phyloP scores from a whole-genome alignment of 805 yeast species.

The Saturnispora sekii region DNA sequence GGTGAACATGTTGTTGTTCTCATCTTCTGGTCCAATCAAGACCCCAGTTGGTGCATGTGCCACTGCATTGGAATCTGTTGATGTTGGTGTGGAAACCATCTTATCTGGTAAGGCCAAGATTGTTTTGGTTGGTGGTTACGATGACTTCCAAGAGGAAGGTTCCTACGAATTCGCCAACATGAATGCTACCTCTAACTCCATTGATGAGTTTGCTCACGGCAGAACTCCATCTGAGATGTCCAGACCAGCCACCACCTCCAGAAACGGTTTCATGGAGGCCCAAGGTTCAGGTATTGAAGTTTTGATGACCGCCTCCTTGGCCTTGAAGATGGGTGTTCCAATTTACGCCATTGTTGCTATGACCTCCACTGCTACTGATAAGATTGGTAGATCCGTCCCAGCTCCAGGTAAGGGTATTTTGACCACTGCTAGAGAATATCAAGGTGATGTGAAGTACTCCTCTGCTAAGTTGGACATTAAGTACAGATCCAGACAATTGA shows the following conservation, averaged over 20 bases:
- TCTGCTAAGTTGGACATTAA: conserved; percentile 77
- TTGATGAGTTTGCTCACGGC: conserved; percentile 85
- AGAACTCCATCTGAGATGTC: conserved; percentile 99
- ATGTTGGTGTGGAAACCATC: conserved; percentile 90
- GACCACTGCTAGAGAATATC: conserved; percentile 94
- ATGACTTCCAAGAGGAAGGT: conserved; percentile 99
- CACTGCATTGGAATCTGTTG: conserved; percentile 96
- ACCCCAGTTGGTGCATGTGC: conserved; percentile 99
- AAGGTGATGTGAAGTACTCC: conserved; percentile 67
- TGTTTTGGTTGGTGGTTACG: conserved; percentile 97
- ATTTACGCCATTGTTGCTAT: conserved; percentile 90
- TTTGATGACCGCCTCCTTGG: conserved; percentile 89
- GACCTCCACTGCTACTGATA: conserved; percentile 96
- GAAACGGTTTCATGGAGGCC: conserved; percentile 98
- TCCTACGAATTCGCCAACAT: conserved; percentile 96
- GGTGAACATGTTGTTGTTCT: conserved; percentile 96
- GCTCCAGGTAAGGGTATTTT: conserved; percentile 99
- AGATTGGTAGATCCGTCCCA: conserved; percentile 97
- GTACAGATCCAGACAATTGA: conserved; percentile 89
- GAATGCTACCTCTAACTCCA: conserved; percentile 94
- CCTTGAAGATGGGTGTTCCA: conserved; percentile 98
- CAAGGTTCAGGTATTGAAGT: conserved; percentile 99
- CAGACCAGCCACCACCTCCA: conserved; percentile 92
- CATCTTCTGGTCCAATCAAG: conserved; percentile 97
- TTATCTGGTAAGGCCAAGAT: conserved; percentile 90